Base-by-base conservation (phyloP, 176 grass and related monocot genomes). In the Eragrostis curvula region DNA sequence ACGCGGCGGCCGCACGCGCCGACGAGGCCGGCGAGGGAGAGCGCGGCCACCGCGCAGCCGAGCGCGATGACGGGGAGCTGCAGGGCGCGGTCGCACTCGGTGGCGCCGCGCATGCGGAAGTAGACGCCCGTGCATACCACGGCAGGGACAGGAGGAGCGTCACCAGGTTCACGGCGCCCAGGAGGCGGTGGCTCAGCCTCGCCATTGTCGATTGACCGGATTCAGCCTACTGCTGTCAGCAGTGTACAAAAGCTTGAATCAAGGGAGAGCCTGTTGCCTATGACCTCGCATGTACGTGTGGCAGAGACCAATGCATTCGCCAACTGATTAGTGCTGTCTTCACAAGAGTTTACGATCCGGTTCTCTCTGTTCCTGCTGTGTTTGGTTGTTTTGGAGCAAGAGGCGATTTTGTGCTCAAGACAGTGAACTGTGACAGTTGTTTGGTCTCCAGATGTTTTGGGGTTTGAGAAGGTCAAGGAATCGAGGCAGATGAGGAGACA, bases 11-110 rank as follows among this genome's bases (percentile, higher is more conserved):
- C 92, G 69, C 90, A 90, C 5, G 90, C 65, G 28, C 93, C 85
- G 0, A 71, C 77, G 62, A 96, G 73, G 40, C 87, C 93, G 40
- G 86, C 32, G 58, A 92, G 79, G 29, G 93, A 92, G 79, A 96
- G 70, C 9, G 90, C 17, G 36, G 90, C 66, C 15, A 83, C 77
- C 48, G 72, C 86, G 73, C 77, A 3, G n/a, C 93, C 93, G 42
- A 96, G 41, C 44, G 64, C 77, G 20, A 90, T 28, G 29, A 88
- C 73, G 3, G 93, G 93, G 75, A 87, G 58, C 39, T 87, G 79
- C 17, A 90, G 51, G 10, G 90, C 74, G 77, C 83, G 79, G 74
- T 83, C 82, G 75, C 93, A 92, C 62, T 88, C 90, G n/a, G 82
- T 88, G 79, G 36, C 47, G 85, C 51, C 66, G 78, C 13, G 82